These are phyloP conservation scores for Kalmusia sp. DNA, from an alignment of 2,329 filamentous ascomycete species.

Conservation along the genomic window DNA sequence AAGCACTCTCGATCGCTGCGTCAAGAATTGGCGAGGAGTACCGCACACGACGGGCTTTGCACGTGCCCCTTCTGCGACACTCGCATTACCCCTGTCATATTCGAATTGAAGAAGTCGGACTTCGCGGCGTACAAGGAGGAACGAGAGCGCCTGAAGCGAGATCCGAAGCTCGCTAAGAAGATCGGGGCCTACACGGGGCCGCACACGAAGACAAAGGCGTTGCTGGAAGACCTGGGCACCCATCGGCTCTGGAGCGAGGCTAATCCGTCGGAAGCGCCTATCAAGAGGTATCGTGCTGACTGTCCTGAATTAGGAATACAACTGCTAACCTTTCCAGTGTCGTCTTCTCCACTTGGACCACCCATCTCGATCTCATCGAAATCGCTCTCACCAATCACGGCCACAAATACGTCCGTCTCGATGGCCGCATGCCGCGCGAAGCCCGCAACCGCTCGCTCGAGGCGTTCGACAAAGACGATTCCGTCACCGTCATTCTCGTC, in stretches of 20 bases:
- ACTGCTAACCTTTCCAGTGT: constrained; percentile 60
- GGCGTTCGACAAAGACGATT: constrained; percentile 74
- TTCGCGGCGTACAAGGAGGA: constrained; percentile 59
- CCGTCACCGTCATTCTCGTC: constrained; percentile 81
- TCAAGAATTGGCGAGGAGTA: constrained; percentile 56
- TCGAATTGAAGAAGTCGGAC: constrained; percentile 70
- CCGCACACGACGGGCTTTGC: constrained; percentile 55
- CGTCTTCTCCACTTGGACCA: constrained; percentile 95
- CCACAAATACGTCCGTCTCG: constrained; percentile 79
- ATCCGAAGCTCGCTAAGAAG: constrained; percentile 64
- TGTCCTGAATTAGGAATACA: neutral
- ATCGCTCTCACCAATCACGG: constrained; percentile 73
- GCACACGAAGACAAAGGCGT: constrained; percentile 87
- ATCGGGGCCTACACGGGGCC: constrained; percentile 79
- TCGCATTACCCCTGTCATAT: constrained; percentile 68
- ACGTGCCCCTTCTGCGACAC: constrained; percentile 74
- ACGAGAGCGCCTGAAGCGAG: constrained; percentile 63
- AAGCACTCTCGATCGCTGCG: constrained; percentile 71
- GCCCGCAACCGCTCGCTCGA: constrained; percentile 79
- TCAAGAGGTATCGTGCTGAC: constrained; percentile 66
- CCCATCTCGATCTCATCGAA: constrained; percentile 90
- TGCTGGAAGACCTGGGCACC: constrained; percentile 75
- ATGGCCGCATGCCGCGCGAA: constrained; percentile 83
- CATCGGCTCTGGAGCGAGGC: constrained; percentile 68
- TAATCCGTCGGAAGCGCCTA: constrained; percentile 71